These are phyloP conservation scores for Biscogniauxia mediterranea DNA, from an alignment of 2,329 filamentous ascomycete species.

Conservation along the genomic window DNA sequence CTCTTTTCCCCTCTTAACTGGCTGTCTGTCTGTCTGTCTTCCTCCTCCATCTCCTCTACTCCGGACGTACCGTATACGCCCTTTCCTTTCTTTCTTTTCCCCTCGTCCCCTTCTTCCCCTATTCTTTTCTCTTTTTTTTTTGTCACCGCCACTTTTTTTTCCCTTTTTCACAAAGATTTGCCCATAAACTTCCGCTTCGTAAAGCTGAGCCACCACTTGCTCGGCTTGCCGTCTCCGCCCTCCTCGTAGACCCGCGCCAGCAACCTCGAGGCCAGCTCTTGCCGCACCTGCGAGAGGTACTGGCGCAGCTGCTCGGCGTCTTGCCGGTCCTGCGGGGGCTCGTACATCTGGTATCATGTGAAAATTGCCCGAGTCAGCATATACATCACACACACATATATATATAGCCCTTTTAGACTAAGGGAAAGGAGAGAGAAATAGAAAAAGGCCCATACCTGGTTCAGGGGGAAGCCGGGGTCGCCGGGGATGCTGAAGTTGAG, in stretches of 20 bases:
- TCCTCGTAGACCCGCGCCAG: constrained; percentile 85
- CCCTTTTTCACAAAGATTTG: constrained; percentile 67
- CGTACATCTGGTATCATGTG: constrained; percentile 69
- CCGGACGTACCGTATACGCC: too few species aligned
- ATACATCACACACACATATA: too few species aligned
- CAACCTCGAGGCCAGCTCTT: constrained; percentile 82
- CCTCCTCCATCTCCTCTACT: too few species aligned
- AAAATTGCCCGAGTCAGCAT: background rate
- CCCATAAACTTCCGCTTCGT: constrained; percentile 99
- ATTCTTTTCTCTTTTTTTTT: background rate
- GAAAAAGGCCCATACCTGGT: constrained; percentile 60
- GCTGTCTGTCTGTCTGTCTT: too few species aligned
- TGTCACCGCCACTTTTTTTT: background rate
- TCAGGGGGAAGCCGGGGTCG: constrained; percentile 88
- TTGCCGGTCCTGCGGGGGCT: constrained; percentile 80
- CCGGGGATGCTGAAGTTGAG: constrained; percentile 91
- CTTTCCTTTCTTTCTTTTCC: too few species aligned
- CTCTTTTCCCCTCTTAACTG: too few species aligned
- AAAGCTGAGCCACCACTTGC: constrained; percentile 98
- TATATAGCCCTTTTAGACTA: too few species aligned
- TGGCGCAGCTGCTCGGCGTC: constrained; percentile 85
- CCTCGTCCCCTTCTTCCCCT: too few species aligned
- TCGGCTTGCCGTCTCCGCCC: constrained; percentile 64
- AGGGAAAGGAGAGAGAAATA: too few species aligned
- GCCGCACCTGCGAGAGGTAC: constrained; percentile 89